phyloP scores from a whole-genome alignment of 192 early-diverging fungal genomes.

The Rhizoclosmatium sp. region DNA sequence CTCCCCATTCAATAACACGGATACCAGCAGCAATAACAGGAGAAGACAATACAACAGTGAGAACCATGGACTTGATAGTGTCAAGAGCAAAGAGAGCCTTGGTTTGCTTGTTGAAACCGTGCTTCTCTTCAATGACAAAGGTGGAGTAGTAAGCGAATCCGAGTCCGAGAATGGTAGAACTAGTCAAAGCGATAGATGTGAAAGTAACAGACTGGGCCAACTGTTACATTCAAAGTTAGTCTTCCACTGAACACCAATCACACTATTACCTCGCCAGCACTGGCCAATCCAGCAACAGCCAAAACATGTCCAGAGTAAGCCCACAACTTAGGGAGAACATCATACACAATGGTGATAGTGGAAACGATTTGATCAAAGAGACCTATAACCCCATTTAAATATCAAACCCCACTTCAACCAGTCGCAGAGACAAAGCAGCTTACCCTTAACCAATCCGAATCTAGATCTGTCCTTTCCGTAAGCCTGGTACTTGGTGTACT shows the following conservation, averaged over 20 bases:
- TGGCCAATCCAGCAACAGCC: slow-evolving; percentile 58
- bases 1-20: slow-evolving; percentile 81
- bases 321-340: slow-evolving; percentile 82
- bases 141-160: slow-evolving; percentile 87
- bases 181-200: slow-evolving; percentile 60
- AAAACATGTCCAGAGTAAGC: slow-evolving; percentile 58
- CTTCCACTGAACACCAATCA: background rate
- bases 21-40: slow-evolving; percentile 79
- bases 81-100: slow-evolving; percentile 79
- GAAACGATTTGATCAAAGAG: slow-evolving; percentile 73
- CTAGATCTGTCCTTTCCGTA: slow-evolving; percentile 85
- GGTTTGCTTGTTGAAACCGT: slow-evolving; percentile 97
- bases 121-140: slow-evolving; percentile 93
- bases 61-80: slow-evolving; percentile 72
- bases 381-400: slow-evolving; percentile 74
- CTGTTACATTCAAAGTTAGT: slow-evolving; percentile 44
- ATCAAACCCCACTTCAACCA: slow-evolving; percentile 69
- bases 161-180: slow-evolving; percentile 71
- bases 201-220: slow-evolving; percentile 87
- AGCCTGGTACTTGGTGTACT: slow-evolving; percentile 78
- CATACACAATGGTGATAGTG: slow-evolving; percentile 70
- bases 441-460: slow-evolving; percentile 50
- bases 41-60: slow-evolving; percentile 76
- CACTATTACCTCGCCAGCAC: slow-evolving; percentile 69
- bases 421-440: no score